phyloP scores from a whole-genome alignment of 2,329 filamentous ascomycete species.

The Penicillium sp. region DNA sequence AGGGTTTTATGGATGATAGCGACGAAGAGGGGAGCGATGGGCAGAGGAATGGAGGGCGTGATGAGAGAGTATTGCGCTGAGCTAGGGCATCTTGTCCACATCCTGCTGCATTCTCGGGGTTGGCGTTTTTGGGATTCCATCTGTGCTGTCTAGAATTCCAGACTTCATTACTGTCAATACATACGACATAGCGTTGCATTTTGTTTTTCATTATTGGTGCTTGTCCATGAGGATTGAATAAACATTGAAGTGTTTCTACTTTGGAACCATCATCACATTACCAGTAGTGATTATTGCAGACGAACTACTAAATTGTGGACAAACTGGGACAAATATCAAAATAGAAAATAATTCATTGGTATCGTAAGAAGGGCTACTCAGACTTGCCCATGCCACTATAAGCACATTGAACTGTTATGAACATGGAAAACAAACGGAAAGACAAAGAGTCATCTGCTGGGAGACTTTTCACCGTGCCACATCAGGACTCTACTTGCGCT shows the following conservation, averaged over 20 bases:
- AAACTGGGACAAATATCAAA: too few species aligned
- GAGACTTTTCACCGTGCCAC: not conserved
- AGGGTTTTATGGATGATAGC: conserved; percentile 70
- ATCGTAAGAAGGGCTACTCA: conserved; percentile 22
- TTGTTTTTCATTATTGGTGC: not conserved
- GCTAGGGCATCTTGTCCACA: not conserved
- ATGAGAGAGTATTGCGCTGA: conserved; percentile 11
- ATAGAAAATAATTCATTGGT: conserved; percentile 24
- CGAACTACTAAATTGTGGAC: too few species aligned
- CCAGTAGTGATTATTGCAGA: too few species aligned
- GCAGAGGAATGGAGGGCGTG: conserved; percentile 28
- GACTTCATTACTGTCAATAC: not conserved
- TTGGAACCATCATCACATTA: too few species aligned
- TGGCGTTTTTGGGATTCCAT: not conserved
- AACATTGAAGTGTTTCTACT: too few species aligned
- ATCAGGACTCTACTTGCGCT: conserved; percentile 49
- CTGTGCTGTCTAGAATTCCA: not conserved
- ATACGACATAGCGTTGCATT: not conserved
- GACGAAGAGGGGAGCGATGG: conserved; percentile 51
- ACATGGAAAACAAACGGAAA: conserved; percentile 13
- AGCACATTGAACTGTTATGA: conserved; percentile 12
- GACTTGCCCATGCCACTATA: conserved; percentile 7
- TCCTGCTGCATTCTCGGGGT: conserved; percentile 1
- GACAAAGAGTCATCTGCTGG: not conserved
- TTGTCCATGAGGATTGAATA: too few species aligned